Base-by-base conservation (phyloP, 805 yeast species). In the Isabelozyma pseudorhagii region DNA sequence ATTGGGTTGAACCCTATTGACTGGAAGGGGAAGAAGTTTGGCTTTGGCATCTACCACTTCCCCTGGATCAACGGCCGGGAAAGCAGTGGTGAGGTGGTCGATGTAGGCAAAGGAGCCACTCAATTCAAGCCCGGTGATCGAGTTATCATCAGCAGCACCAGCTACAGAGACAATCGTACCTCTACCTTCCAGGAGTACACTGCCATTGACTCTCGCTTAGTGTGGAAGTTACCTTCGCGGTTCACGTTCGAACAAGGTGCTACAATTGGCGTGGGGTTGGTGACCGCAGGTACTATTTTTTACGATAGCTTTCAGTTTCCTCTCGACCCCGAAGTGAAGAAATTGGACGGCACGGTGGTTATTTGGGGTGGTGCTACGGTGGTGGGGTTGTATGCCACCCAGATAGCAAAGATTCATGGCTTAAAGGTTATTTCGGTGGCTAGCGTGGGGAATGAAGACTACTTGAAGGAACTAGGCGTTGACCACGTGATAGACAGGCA, bases 51-150 rank as follows among this genome's bases (percentile, higher is more conserved):
- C 8, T 71, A 76, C 52, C 68, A 74, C 11, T 75, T 76, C 49
- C 81, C 81, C 8, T 77, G 81, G 81, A 63, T 77, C 44, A 77
- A 75, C 56, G 81, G 81, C 13, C 61, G 81, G 38, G 81, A 77
- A 54, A 64, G 74, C 42, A 67, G 76, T 21, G 81, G 81, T 0
- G 48, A 63, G 7, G 68, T 77, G 3, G 67, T 65, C 7, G 60
- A 67, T 36, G 47, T 57, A 7, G 79, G 80, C 3, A 50, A 31
- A 3, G 61, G 62, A 34, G 78, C 74, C 6, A 58, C 31, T 1
- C 52, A 57, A 8, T 58, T 72, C 25, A 49, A 61, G 0, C 38
- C 63, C 10, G 73, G 72, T 7, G 71, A 72, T 40, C 63, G 67
- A 42, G 80, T 77, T 0, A 71, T 77, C 43, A 56, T 76, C 34